Evolutionary conservation across 768 basidiomycete genomes (phyloP).

Genomic region (Suillus lakei): DNA sequence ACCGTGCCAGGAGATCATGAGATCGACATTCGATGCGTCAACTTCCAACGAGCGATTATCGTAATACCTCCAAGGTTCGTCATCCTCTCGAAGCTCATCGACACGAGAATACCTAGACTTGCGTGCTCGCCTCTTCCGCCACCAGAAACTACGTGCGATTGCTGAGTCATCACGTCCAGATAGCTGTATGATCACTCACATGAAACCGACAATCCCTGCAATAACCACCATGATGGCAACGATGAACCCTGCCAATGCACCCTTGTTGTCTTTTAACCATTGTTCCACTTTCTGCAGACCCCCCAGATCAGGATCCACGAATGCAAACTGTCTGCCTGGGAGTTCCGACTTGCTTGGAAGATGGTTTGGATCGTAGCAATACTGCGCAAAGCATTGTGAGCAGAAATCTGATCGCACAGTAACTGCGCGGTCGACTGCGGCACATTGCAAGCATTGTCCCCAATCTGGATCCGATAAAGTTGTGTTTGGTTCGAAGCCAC

Average conservation of each 20-base stretch:
- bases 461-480: slow-evolving; percentile 59
- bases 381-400: slow-evolving; percentile 64
- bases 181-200: slow-evolving; percentile 31
- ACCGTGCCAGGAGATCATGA: neutral
- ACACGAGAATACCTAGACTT: slow-evolving; percentile 25
- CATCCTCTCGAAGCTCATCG: slow-evolving; percentile 31
- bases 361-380: slow-evolving; percentile 61
- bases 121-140: slow-evolving; percentile 29
- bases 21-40: slow-evolving; percentile 1
- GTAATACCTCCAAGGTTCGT: slow-evolving; percentile 36
- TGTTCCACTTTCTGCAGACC: slow-evolving; percentile 46
- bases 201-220: slow-evolving; percentile 37
- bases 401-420: slow-evolving; percentile 50
- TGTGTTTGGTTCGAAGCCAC: slow-evolving; percentile 64
- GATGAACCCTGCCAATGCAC: slow-evolving; percentile 52
- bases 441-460: slow-evolving; percentile 65
- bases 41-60: slow-evolving; percentile 19
- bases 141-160: slow-evolving; percentile 29
- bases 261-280: slow-evolving; percentile 52
- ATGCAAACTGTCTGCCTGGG: slow-evolving; percentile 44
- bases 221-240: slow-evolving; percentile 48
- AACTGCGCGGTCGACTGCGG: slow-evolving; percentile 56
- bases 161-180: neutral
- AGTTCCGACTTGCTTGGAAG: slow-evolving; percentile 56
- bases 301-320: slow-evolving; percentile 60